Percentiles rank a stretch among this genome's conserved stretches.
phyloP scores from a whole-genome alignment of 2,329 filamentous ascomycete species.

The Epichloe bromicola region DNA sequence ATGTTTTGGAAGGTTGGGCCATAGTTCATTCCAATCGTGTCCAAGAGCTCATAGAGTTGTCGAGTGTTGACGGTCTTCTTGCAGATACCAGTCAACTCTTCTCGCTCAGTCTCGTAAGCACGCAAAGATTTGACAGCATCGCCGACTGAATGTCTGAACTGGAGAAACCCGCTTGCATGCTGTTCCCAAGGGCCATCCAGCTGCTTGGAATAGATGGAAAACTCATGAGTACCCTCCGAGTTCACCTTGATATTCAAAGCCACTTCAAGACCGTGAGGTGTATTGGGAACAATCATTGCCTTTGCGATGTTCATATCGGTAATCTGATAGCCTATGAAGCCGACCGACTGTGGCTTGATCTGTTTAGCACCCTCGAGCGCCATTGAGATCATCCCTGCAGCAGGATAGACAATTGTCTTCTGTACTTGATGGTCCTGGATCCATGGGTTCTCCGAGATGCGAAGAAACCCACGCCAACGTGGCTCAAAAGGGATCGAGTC shows the following conservation, averaged over 20 bases:
- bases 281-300: slow-evolving; percentile 37
- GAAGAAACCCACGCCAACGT: slow-evolving; percentile 36
- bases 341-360: slow-evolving; percentile 13
- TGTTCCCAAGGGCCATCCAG: slow-evolving; percentile 27
- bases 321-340: slow-evolving; percentile 28
- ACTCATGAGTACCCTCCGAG: slow-evolving; percentile 14
- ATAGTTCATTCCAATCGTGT: slow-evolving; percentile 39
- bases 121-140: slow-evolving; percentile 10
- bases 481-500: slow-evolving; percentile 31
- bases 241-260: slow-evolving; percentile 29
- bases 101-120: slow-evolving; percentile 12
- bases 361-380: slow-evolving; percentile 33
- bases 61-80: slow-evolving; percentile 24
- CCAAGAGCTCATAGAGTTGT: slow-evolving; percentile 37
- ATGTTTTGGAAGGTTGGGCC: slow-evolving; percentile 38
- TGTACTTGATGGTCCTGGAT: slow-evolving; percentile 38
- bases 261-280: slow-evolving; percentile 35
- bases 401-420: slow-evolving; percentile 36
- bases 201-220: slow-evolving; percentile 34
- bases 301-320: slow-evolving; percentile 32
- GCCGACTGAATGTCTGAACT: slow-evolving; percentile 14
- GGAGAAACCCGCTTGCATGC: slow-evolving; percentile 25
- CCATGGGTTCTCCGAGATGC: slow-evolving; percentile 37
- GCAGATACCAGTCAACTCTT: slow-evolving; percentile 16
- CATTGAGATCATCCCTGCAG: slow-evolving; percentile 36